Base-by-base conservation (phyloP, 176 grass and related monocot species). In the Musa itinerans region DNA sequence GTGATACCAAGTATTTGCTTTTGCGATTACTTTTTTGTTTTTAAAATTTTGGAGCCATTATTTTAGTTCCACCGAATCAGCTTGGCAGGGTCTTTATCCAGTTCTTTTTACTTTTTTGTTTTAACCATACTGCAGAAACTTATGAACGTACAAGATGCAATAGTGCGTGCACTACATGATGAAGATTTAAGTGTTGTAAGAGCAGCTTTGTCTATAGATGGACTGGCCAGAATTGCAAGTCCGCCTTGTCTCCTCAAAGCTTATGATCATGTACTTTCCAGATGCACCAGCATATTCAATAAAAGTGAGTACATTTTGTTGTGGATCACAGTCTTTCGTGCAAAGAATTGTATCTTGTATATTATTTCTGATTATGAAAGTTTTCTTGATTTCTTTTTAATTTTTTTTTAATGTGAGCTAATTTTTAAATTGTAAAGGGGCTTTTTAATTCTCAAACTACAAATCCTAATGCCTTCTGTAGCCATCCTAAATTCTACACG, bases 191-290 rank as follows among this genome's bases (percentile, higher is more conserved):
- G 61, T 83, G 94, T 97, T 87, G 94, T 97, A 68, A 77, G 88
- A 83, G 88, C 94, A 71, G 84, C 90, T 73, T 97, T 97, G 81
- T 97, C 88, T 51, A 90, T 97, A 81, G 85, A 97, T 75, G 87
- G 90, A 82, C 80, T 97, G 65, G 67, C 79, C 81, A 77, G 82
- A 77, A 70, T 87, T 29, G 65, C 81, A 14, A 85, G 34, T 82
- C 75, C 77, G 52, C 50, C 34, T 80, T 65, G 66, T 72, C 94
- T 97, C 81, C 63, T 97, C 19, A 85, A 93, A 89, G 79, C 80
- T 19, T 92, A 89, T 79, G 51, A 70, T 64, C 63, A 85, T 57
- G 53, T 93, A 50, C 88, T 97, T 63, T 83, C 72, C 56, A 97
- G 77, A 70, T 97, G 94, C 80, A 78, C 81, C 26, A 83, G 82